phyloP scores from a whole-genome alignment of 176 grass and related monocot species.

The Phyllostachys edulis region DNA sequence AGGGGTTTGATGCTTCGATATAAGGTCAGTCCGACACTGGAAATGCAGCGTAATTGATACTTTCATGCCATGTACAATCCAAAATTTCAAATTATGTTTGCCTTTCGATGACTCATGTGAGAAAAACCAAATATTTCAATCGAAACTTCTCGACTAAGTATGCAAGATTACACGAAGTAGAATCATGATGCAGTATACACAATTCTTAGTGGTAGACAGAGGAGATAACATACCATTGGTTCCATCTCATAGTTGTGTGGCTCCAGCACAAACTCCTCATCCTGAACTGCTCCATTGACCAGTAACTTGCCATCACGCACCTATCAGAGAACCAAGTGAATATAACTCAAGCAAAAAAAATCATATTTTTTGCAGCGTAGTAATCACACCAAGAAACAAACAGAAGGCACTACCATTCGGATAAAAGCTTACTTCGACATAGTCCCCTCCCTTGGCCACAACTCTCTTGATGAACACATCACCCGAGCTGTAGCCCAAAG shows the following conservation, averaged over 20 bases:
- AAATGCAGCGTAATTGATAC: not conserved
- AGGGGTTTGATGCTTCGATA: not conserved
- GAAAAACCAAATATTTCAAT: not conserved
- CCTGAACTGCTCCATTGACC: constrained; percentile 68
- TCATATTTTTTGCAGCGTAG: constrained; percentile 13
- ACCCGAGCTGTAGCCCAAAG: constrained; percentile 59
- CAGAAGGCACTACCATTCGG: constrained; percentile 33
- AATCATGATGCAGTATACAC: not conserved
- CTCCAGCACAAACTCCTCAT: constrained; percentile 87
- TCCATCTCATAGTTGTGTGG: constrained; percentile 76
- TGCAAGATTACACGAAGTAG: not conserved
- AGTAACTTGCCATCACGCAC: constrained; percentile 83
- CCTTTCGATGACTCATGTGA: not conserved
- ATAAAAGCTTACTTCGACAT: constrained; percentile 78
- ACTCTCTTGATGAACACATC: constrained; percentile 99
- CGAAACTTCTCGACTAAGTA: not conserved
- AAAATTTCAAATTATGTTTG: not conserved
- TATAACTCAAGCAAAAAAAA: constrained; percentile 14
- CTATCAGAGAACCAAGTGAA: constrained; percentile 44
- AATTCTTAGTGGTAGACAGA: not conserved
- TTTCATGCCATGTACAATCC: not conserved
- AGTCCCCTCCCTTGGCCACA: constrained; percentile 87
- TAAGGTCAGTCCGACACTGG: not conserved
- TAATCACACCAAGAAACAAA: not conserved
- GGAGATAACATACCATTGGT: constrained; percentile 54